Evolutionary conservation across 2,329 filamentous ascomycete genomes (phyloP), one percentile per base, ranked within the genome.

Genomic region (Microcyclospora pomicola): DNA sequence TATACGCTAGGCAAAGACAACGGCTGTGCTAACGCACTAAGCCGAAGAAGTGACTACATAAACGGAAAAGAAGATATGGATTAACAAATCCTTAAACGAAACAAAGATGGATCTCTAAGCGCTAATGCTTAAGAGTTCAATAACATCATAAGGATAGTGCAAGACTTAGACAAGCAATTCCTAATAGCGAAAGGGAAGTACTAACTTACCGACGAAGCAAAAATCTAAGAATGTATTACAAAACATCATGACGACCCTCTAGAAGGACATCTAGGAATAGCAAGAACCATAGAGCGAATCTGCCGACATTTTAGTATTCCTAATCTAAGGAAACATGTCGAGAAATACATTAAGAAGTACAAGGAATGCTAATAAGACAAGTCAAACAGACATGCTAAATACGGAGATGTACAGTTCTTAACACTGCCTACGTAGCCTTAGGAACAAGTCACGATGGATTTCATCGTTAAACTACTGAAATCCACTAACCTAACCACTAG

Each of bases 321-420:
- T 29, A 15, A 38, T 2, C 37, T 43, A 30, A 31, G 31, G 27
- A 11, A 38, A 15, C 29, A 34, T 24, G 35, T 43, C 6, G 2
- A 13, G 15, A 12, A 32, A 2, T 43, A 43, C 15, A 41, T 43
- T 41, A 42, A 42, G 28, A 34, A 39, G 37, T 45, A 33, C 19
- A 9, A 28, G 13, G 28, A 16, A 13, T 35, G 31, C 27, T 15
- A 42, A 32, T 15, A 36, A 13, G 42, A 45, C 30, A 45, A 45
- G 34, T 37, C 30, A 27, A 10, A 15, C 27, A 4, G 31, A 43
- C 29, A 45, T 28, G 11, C 40, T 11, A 42, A 37, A 15, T 45
- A 45, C 27, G 28, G 43, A 33, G 12, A 42, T 19, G 29, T 45
- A n/a, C 33, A 45, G 15, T 45, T 45, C 28, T 9, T n/a, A n/a